Evolutionary conservation across 352 stramenopile genomes (phyloP), one percentile per base, ranked within the genome.

Genomic region (Phytophthora crassamura): DNA sequence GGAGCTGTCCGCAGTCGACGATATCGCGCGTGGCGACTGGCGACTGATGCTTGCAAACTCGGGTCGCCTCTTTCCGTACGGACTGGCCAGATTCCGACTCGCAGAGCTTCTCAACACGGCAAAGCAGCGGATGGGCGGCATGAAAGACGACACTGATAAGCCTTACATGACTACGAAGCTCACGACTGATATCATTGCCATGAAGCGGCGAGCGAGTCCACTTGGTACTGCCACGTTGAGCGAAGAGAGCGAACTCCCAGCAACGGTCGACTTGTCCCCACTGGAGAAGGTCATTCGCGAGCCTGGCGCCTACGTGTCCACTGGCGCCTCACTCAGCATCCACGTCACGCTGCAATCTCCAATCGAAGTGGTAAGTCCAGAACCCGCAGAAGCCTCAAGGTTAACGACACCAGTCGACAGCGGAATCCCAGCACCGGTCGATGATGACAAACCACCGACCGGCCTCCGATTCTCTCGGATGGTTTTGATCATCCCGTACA

Each of bases 401-500:
- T 14, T 48, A 28, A 48, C 25, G 16, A 47, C 41, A 10, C 16
- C 9, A 2, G 35, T 46, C 11, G 32, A 46, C n/a, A 50, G 20
- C 20, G 53, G 61, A 4, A 42, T 36, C 34, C 12, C 33, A 7
- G n/a, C 63, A 4, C 54, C 34, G 8, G 5, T 48, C 9, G 49
- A 45, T 1, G 11, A 20, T 16, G 10, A 9, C 5, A 52, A 54
- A 8, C 48, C 34, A 7, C 46, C 16, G 9, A 45, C 4, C 5
- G 15, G 28, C 18, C 53, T 69, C 30, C 72, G 69, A 4, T 97
- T 97, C 49, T 80, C 80, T 28, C 72, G 90, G 12, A 80, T 94
- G 35, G 85, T 97, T 7, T 50, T 97, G 49, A 79, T 97, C 7
- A 86, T 97, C 32, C 85, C 88, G 3, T 98, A 97, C 75, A 78